A percentile compares a stretch with the other conserved stretches of the same genome.
Evolutionary conservation across 208 protist genomes (phyloP).

Genomic region (Leishmania lainsoni): DNA sequence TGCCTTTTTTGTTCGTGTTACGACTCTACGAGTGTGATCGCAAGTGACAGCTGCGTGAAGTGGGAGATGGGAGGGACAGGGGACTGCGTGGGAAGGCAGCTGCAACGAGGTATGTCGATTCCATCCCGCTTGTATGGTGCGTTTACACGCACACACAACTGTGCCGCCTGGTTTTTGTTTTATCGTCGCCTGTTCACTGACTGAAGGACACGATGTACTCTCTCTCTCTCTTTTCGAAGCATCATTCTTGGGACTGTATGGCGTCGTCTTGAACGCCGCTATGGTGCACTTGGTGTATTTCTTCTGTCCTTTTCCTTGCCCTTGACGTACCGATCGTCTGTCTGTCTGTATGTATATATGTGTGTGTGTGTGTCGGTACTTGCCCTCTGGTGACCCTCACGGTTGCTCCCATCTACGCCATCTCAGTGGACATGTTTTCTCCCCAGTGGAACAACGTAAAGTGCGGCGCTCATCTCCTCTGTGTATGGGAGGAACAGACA

Average conservation of each 20-base stretch:
- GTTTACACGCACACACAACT: background rate
- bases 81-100: background rate
- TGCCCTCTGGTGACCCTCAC: no score
- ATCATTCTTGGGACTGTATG: background rate
- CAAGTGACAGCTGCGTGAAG: background rate
- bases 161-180: background rate
- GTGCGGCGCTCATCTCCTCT: background rate
- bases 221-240: background rate
- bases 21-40: background rate
- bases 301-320: background rate
- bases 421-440: background rate
- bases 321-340: background rate
- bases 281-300: background rate
- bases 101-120: background rate
- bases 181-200: background rate
- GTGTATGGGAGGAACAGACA: background rate
- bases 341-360: background rate
- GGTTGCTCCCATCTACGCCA: no score
- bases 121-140: background rate
- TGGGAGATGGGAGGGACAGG: background rate
- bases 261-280: background rate
- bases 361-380: background rate
- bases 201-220: conserved; percentile 5
- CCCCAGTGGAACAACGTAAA: background rate
- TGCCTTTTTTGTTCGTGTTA: background rate